Conservation (phyloP, 495 filamentous ascomycete genomes). For the Sordaria brevicollis region DNA sequence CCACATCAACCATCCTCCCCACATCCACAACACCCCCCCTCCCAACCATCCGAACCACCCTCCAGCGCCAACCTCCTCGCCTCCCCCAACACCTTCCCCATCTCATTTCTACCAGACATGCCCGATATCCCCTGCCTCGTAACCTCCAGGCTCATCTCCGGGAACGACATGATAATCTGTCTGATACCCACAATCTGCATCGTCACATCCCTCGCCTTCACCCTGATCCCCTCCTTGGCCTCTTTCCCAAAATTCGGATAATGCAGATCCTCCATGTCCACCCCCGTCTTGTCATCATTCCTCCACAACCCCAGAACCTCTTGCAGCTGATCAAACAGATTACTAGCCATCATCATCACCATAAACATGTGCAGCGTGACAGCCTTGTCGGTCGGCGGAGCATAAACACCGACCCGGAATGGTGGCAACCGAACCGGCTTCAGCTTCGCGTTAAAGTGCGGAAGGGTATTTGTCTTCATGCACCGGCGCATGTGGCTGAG, state of each 20-base stretch:
- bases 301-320: neutral
- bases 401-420: neutral
- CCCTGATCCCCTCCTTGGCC: neutral
- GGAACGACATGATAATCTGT: neutral
- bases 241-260: slow-evolving; percentile 2
- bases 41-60: neutral
- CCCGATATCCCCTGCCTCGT: neutral
- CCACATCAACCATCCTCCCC: too few relatives aligned
- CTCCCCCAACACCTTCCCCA: neutral
- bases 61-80: neutral
- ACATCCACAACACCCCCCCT: neutral
- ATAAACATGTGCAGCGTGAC: slow-evolving; percentile 3
- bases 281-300: neutral
- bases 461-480: neutral
- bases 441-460: neutral
- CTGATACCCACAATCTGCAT: neutral
- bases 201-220: neutral
- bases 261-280: neutral
- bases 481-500: neutral
- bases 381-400: neutral
- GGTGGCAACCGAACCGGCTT: neutral
- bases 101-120: neutral
- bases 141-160: neutral
- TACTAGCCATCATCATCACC: slow-evolving; percentile 3
- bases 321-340: slow-evolving; percentile 7